Percentiles rank a stretch among this genome's conserved stretches.
Conservation (phyloP, 2,329 filamentous ascomycete species). For the Stagonosporopsis rhizophila region DNA sequence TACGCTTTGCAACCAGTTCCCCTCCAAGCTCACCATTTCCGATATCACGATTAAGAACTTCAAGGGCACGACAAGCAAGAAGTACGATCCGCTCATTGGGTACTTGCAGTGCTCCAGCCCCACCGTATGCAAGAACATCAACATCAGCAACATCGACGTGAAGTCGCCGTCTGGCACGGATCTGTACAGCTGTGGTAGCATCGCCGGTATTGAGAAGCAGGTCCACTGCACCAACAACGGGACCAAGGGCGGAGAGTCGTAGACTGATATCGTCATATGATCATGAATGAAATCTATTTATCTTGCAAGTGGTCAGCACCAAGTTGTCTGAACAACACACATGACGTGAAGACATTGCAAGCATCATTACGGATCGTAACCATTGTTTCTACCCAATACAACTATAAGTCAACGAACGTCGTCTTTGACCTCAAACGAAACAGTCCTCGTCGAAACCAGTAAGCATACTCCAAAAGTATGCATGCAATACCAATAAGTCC, state of each 20-base stretch:
- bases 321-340: no score
- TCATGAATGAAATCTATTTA: neutral
- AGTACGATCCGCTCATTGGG: constrained; percentile 52
- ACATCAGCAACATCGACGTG: constrained; percentile 52
- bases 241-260: constrained; percentile 30
- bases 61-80: constrained; percentile 59
- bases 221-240: constrained; percentile 39
- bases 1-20: constrained; percentile 66
- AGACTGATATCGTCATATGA: neutral
- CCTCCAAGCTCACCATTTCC: constrained; percentile 62
- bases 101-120: constrained; percentile 55
- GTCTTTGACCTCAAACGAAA: no score
- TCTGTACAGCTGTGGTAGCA: constrained; percentile 55
- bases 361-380: no score
- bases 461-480: neutral
- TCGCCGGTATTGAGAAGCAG: constrained; percentile 36
- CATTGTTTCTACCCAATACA: no score
- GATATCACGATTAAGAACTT: constrained; percentile 66
- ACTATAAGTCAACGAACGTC: no score
- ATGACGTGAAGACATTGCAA: no score
- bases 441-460: no score
- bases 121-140: constrained; percentile 60
- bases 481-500: neutral
- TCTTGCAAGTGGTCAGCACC: no score
- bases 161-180: constrained; percentile 56